Evolutionary conservation across 1,284 basidiomycete species (phyloP).

Genomic region (Afroboletus lepidellus): DNA sequence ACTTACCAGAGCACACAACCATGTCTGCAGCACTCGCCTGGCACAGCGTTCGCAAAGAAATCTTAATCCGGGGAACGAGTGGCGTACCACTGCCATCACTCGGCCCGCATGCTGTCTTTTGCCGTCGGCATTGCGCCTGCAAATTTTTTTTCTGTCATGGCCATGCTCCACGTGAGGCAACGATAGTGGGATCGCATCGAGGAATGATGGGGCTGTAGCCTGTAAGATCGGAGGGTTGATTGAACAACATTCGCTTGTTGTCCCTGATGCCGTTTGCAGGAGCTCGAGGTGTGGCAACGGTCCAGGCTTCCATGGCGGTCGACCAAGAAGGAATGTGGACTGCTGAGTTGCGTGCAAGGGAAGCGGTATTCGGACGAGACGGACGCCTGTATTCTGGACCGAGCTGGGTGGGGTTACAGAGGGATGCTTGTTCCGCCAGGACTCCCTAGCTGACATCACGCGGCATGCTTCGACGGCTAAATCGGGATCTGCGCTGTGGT

Average conservation of each 20-base stretch:
- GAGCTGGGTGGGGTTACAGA: background rate
- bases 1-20: background rate
- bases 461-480: background rate
- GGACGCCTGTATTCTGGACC: background rate
- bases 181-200: slow-evolving; percentile 13
- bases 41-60: background rate
- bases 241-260: background rate
- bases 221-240: background rate
- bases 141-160: no score
- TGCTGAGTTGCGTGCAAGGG: background rate
- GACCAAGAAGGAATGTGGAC: no score
- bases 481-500: no score
- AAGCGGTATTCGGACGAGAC: background rate
- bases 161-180: background rate
- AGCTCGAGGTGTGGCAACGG: background rate
- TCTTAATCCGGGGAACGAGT: background rate
- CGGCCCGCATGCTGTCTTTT: background rate
- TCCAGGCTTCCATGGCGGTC: no score
- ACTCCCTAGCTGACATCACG: background rate
- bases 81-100: background rate
- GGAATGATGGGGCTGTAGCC: background rate
- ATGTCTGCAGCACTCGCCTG: background rate
- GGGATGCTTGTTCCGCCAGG: no score
- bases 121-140: background rate
- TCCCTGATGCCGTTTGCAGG: background rate